phyloP scores from a whole-genome alignment of 2,329 filamentous ascomycete species.

The Fonsecaea pugnacius region DNA sequence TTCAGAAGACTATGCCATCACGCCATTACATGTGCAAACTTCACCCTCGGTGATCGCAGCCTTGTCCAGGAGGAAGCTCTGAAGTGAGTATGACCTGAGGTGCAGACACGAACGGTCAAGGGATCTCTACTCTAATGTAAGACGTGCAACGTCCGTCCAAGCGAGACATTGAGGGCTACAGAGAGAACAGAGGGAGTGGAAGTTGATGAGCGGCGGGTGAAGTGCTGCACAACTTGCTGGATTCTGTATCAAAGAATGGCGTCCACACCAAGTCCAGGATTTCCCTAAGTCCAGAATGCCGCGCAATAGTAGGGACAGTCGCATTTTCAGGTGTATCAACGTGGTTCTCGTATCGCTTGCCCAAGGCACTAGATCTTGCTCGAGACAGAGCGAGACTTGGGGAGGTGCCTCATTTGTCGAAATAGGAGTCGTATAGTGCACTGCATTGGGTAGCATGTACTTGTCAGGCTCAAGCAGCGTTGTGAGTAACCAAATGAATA shows the following conservation, averaged over 20 bases:
- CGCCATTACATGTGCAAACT: neutral
- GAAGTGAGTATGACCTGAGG: neutral
- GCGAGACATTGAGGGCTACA: neutral
- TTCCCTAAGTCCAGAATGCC: neutral
- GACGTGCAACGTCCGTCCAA: neutral
- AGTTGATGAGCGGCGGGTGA: neutral
- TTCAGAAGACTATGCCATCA: neutral
- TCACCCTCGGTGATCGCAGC: neutral
- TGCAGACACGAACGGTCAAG: neutral
- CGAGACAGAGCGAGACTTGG: too few species aligned
- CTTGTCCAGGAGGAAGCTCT: neutral
- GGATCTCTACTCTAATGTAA: too few species aligned
- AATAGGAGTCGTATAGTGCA: neutral
- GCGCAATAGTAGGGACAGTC: too few species aligned
- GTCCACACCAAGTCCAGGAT: neutral
- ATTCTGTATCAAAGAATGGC: neutral
- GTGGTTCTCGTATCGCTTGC: too few species aligned
- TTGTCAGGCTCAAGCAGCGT: neutral
- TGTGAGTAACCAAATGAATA: neutral
- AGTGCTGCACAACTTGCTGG: neutral
- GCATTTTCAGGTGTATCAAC: too few species aligned
- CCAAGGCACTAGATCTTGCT: too few species aligned
- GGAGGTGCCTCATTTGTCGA: neutral
- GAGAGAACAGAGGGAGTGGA: neutral
- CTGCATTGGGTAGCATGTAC: too few species aligned